Conservation (phyloP, 805 yeast genomes). For the Priceomyces castillae region DNA sequence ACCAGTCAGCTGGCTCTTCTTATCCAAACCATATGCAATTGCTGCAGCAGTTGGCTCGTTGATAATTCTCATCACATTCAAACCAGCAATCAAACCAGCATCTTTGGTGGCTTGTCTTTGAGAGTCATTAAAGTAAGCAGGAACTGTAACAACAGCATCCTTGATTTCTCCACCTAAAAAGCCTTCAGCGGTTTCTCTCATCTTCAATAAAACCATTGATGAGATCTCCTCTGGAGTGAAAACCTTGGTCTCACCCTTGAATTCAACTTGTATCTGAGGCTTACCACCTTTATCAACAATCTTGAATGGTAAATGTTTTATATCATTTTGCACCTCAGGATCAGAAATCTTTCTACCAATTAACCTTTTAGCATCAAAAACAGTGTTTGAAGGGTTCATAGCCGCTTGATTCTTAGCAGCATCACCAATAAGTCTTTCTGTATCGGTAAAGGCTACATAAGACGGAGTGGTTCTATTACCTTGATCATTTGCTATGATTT, state of each 20-base stretch:
- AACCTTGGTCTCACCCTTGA: slow-evolving; percentile 77
- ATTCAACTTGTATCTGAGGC: slow-evolving; percentile 80
- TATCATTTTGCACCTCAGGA: slow-evolving; percentile 63
- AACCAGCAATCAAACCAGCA: slow-evolving; percentile 95
- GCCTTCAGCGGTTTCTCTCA: slow-evolving; percentile 91
- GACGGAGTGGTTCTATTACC: slow-evolving; percentile 99
- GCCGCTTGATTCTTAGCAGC: slow-evolving; percentile 98
- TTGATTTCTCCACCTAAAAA: slow-evolving; percentile 55
- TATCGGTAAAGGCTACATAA: slow-evolving; percentile 89
- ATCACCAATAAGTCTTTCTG: slow-evolving; percentile 92
- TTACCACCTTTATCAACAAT: slow-evolving; percentile 70
- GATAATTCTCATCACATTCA: slow-evolving; percentile 90
- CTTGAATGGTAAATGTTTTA: slow-evolving; percentile 74
- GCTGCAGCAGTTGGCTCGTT: slow-evolving; percentile 91
- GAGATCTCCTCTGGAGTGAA: slow-evolving; percentile 95
- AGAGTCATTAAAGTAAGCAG: slow-evolving; percentile 96
- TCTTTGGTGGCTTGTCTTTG: slow-evolving; percentile 98
- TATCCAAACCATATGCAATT: slow-evolving; percentile 57
- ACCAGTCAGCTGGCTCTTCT: slow-evolving; percentile 42
- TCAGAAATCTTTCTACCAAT: slow-evolving; percentile 88
- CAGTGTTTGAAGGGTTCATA: slow-evolving; percentile 86
- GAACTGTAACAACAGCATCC: slow-evolving; percentile 94
- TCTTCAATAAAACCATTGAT: slow-evolving; percentile 86
- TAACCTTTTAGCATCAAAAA: slow-evolving; percentile 88
- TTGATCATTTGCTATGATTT: slow-evolving; percentile 95